A percentile compares a stretch with the other conserved stretches of the same genome.
Evolutionary conservation across 805 yeast species (phyloP).

Genomic region (Maudiozyma barnettii): DNA sequence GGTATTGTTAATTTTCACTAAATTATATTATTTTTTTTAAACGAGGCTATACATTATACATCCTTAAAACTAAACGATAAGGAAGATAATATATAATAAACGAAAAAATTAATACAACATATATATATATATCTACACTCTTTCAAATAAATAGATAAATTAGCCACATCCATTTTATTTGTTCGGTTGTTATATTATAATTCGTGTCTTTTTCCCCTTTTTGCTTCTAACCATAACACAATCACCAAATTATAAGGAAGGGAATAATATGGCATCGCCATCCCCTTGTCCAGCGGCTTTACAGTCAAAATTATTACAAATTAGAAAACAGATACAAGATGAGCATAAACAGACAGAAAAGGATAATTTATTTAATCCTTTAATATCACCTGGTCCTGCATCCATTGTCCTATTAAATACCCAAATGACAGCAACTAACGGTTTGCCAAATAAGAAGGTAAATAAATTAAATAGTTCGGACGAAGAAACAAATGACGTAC

Average conservation of each 20-base stretch:
- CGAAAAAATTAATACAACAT: too few species aligned
- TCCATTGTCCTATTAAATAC: constrained; percentile 30
- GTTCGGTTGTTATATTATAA: not conserved
- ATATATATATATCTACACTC: too few species aligned
- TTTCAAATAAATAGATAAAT: too few species aligned
- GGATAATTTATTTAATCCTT: constrained; percentile 13
- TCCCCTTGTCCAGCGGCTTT: not conserved
- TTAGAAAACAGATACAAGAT: constrained; percentile 9
- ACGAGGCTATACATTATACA: too few species aligned
- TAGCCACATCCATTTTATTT: not conserved
- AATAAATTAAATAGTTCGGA: too few species aligned
- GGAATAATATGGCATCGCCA: not conserved
- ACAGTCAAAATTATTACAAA: constrained; percentile 5
- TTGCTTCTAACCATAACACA: not conserved
- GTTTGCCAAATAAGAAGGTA: not conserved
- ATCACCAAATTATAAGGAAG: not conserved
- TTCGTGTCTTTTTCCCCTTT: too few species aligned
- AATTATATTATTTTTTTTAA: too few species aligned
- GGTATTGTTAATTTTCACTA: too few species aligned
- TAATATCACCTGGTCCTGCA: constrained; percentile 41
- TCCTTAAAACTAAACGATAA: too few species aligned
- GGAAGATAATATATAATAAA: too few species aligned
- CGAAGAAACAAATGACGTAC: not conserved
- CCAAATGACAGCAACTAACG: not conserved
- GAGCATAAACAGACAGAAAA: constrained; percentile 4